Base-by-base conservation (phyloP, 108 stramenopile species). In the Pseudonitzschia multiseries region DNA sequence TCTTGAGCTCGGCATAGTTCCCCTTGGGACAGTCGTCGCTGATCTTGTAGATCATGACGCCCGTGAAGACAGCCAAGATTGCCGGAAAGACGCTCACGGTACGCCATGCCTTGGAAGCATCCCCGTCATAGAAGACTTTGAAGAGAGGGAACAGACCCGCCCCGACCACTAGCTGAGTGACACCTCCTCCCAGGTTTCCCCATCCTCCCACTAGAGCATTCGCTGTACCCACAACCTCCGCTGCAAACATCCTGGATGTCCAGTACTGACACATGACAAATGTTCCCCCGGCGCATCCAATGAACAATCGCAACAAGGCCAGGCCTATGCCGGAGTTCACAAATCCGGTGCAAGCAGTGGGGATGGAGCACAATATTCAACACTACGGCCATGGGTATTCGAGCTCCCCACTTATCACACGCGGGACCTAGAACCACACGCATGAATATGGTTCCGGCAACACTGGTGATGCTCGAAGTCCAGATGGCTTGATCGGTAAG, bases 211-310 rank as follows among this genome's bases (percentile, higher is more conserved):
- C 84, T 12, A 95, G 59, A 46, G 93, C 95, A 79, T 97, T 96
- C 29, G 96, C 97, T 0, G 93, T 88, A 29, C 97, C 97, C 0
- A 90, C 92, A 36, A 96, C 83, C 60, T 94, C 89, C 73, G 82
- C 86, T 28, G 89, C 81, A 74, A 97, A 97, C 88, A 95, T 96
- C 44, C 81, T 74, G 24, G 84, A 75, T 10, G 92, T 88, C 97
- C 97, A 97, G 70, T 88, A 93, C 76, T 97, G 96, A 56, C 92
- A 93, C 73, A 84, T 86, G 68, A 97, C 96, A 75, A 97, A 96
- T 65, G 91, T 83, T 4, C 86, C 80, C 51, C 96, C 96, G 14
- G 86, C 87, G 36, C 92, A 68, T 42, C 96, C 97, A 71, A 93
- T 89, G 54, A 96, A 87, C 53, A 94, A 71, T 29, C 96, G 84